Base-by-base conservation (phyloP, 352 stramenopile species). In the Globisporangium nodosum region DNA sequence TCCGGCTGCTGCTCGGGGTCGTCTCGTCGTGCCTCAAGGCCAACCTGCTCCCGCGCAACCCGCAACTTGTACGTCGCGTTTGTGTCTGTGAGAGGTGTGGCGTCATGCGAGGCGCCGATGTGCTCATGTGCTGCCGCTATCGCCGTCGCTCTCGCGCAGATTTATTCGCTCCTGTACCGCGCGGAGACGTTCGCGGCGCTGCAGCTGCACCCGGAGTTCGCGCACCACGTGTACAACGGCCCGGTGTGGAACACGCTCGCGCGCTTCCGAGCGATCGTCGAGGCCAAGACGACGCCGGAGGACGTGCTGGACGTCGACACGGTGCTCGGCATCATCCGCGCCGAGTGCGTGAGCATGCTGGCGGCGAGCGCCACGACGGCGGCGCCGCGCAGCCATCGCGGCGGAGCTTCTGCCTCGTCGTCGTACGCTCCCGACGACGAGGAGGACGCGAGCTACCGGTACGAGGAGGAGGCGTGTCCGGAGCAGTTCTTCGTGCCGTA, bases 81-180 rank as follows among this genome's bases (percentile, higher is more conserved):
- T 49, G 50, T 27, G 24, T 27, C 24, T 27, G 24, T 27, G 24
- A 27, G 24, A 27, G 24, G 24, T 35, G 7, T 49, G 35, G 35
- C 40, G 15, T 37, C 27, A 3, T 53, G 16, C 49, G 3, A 13
- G 50, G 35, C 11, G 33, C 43, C 33, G 5, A n/a, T 39, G n/a
- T 18, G 30, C 30, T 33, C 39, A 16, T 30, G 8, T 30, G 27
- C 18, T 46, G 21, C 18, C 20, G 18, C 20, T 16, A 5, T 42
- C 13, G 1, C 5, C 35, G 1, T 57, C 9, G 42, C 35, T 40
- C 11, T 43, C 12, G 12, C 37, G 12, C 61, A 84, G 74, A 92
- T 94, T 84, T 94, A 91, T 85, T 85, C 81, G 33, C 61, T 94
- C 12, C 52, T 94, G 33, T 86, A 94, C 56, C 77, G 76, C 21